phyloP scores from a whole-genome alignment of 768 basidiomycete genomes.

The Mycena metata region DNA sequence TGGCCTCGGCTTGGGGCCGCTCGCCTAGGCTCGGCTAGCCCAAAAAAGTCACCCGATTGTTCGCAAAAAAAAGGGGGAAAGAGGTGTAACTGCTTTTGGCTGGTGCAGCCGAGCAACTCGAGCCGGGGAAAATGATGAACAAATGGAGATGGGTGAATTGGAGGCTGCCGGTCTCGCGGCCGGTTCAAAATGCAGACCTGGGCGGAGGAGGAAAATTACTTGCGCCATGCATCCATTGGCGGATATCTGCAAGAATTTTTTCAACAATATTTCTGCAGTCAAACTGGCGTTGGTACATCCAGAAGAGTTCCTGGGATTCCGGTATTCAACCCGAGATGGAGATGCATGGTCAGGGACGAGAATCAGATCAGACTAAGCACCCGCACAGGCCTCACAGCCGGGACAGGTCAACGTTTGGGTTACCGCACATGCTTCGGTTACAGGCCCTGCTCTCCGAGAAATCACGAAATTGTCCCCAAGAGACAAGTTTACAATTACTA shows the following conservation, averaged over 20 bases:
- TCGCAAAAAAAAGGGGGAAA: too few species aligned
- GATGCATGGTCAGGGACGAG: constrained; percentile 22
- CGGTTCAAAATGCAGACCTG: constrained; percentile 16
- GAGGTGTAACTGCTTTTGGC: constrained; percentile 17
- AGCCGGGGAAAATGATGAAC: constrained; percentile 1
- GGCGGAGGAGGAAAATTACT: constrained; percentile 13
- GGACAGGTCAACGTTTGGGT: constrained; percentile 2
- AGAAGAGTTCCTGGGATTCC: constrained; percentile 9
- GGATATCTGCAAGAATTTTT: constrained; percentile 10
- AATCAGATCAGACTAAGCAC: constrained; percentile 13
- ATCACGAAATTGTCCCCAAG: constrained; percentile 17
- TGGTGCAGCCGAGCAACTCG: constrained; percentile 7
- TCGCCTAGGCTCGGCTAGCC: too few species aligned
- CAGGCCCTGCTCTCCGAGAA: constrained; percentile 12
- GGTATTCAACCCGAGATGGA: constrained; percentile 18
- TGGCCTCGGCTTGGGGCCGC: too few species aligned
- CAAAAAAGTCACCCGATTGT: too few species aligned
- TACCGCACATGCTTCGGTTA: constrained; percentile 13
- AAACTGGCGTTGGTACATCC: constrained; percentile 1
- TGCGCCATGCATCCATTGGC: constrained; percentile 15
- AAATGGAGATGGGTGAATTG: constrained; percentile 20
- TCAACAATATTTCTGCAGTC: constrained; percentile 19
- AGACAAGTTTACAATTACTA: neutral
- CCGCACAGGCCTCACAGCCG: constrained; percentile 5
- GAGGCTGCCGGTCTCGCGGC: neutral